phyloP scores from a whole-genome alignment of 129 eudicot genomes.

The Logfia minima region DNA sequence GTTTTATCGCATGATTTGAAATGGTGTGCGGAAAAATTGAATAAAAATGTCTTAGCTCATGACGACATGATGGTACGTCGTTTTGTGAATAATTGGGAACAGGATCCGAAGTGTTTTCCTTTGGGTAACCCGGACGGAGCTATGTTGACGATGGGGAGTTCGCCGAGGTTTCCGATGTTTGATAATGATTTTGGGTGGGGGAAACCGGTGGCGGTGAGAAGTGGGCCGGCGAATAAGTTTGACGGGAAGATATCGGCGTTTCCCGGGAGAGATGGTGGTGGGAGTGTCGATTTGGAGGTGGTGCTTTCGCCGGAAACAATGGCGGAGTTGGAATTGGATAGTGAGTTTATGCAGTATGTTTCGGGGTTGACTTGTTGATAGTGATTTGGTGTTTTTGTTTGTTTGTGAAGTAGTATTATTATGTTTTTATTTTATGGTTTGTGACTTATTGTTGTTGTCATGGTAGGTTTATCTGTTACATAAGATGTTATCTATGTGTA shows the following conservation, averaged over 20 bases:
- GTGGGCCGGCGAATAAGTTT: constrained; percentile 86
- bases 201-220: constrained; percentile 67
- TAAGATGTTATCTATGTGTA: constrained; percentile 27
- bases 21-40: constrained; percentile 85
- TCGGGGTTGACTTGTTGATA: constrained; percentile 11
- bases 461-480: neutral
- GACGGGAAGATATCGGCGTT: constrained; percentile 93
- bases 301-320: constrained; percentile 78
- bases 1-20: constrained; percentile 52
- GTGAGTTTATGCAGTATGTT: constrained; percentile 78
- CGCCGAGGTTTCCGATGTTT: constrained; percentile 88
- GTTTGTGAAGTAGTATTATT: constrained; percentile 26
- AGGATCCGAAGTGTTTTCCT: constrained; percentile 74
- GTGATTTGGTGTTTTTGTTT: constrained; percentile 9
- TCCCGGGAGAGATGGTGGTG: constrained; percentile 72
- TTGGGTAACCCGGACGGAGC: constrained; percentile 89
- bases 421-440: neutral
- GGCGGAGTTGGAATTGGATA: constrained; percentile 60
- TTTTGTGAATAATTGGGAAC: constrained; percentile 63
- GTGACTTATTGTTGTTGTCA: neutral
- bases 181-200: constrained; percentile 97
- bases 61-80: constrained; percentile 56
- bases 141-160: constrained; percentile 89
- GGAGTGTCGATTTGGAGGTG: constrained; percentile 90
- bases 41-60: constrained; percentile 58